Evolutionary conservation across 2,329 filamentous ascomycete species (phyloP).

Genomic region (Eurotiales sp.): DNA sequence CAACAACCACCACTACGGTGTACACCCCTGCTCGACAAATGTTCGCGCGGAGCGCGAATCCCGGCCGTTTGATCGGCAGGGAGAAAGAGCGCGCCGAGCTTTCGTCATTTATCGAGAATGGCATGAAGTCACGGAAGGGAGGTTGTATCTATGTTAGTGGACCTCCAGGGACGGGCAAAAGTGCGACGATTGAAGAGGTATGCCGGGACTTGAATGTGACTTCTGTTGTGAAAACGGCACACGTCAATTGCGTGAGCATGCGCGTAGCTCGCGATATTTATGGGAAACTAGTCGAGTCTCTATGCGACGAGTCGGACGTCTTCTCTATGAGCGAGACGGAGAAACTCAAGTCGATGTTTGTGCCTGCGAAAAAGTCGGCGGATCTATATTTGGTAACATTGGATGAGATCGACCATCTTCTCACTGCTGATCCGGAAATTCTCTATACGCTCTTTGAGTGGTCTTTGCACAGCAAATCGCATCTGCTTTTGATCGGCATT

Average conservation of each 20-base stretch:
- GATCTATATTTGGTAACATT: slow-evolving; percentile 75
- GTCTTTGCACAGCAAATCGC: slow-evolving; percentile 78
- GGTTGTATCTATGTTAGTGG: slow-evolving; percentile 94
- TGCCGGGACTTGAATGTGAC: slow-evolving; percentile 57
- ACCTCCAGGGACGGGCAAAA: slow-evolving; percentile 94
- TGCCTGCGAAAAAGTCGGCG: slow-evolving; percentile 54
- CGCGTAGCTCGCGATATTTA: slow-evolving; percentile 85
- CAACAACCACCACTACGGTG: slow-evolving; percentile 63
- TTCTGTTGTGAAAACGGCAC: slow-evolving; percentile 61
- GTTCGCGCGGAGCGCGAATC: slow-evolving; percentile 75
- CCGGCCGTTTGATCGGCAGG: slow-evolving; percentile 72
- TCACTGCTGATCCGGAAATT: slow-evolving; percentile 82
- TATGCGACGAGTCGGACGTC: slow-evolving; percentile 60
- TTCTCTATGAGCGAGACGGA: slow-evolving; percentile 65
- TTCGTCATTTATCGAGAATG: slow-evolving; percentile 63
- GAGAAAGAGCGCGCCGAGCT: slow-evolving; percentile 67
- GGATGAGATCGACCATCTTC: slow-evolving; percentile 91
- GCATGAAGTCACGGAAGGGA: slow-evolving; percentile 57
- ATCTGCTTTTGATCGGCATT: slow-evolving; percentile 81
- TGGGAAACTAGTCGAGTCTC: slow-evolving; percentile 67
- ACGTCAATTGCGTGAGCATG: slow-evolving; percentile 96
- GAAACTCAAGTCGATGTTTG: slow-evolving; percentile 67
- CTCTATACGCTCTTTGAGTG: slow-evolving; percentile 95
- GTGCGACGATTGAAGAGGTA: slow-evolving; percentile 82
- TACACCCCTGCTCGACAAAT: slow-evolving; percentile 85